Percentiles rank a stretch among this genome's conserved stretches.
phyloP scores from a whole-genome alignment of 306 rosid genomes.

The Parietaria judaica region DNA sequence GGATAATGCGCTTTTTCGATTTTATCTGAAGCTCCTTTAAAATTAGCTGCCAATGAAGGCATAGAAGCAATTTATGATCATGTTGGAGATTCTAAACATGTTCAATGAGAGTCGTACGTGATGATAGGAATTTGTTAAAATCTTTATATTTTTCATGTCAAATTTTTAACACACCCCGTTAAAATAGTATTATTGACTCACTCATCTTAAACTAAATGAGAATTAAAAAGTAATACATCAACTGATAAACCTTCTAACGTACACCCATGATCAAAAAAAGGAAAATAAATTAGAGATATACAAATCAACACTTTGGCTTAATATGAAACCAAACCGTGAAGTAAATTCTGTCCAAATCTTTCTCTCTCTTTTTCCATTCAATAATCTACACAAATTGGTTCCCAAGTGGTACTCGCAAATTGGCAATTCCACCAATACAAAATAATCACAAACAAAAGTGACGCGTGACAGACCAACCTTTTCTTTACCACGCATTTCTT shows the following conservation, averaged over 20 bases:
- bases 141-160: too few species aligned
- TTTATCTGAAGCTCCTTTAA: too few species aligned
- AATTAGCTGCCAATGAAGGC: not conserved
- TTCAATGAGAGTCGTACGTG: too few species aligned
- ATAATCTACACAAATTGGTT: not conserved
- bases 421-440: conserved; percentile 9
- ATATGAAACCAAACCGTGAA: not conserved
- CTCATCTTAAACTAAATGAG: too few species aligned
- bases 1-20: too few species aligned
- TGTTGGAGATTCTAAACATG: too few species aligned
- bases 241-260: too few species aligned
- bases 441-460: conserved; percentile 6
- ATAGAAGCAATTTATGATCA: not conserved
- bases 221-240: too few species aligned
- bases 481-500: conserved; percentile 2
- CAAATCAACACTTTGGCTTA: not conserved
- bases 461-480: conserved; percentile 9
- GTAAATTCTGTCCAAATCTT: not conserved
- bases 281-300: not conserved
- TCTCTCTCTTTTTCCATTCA: not conserved
- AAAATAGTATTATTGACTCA: too few species aligned
- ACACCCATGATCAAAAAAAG: too few species aligned
- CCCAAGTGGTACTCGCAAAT: conserved; percentile 11
- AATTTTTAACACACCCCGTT: too few species aligned
- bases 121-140: too few species aligned